A percentile compares a stretch with the other conserved stretches of the same genome.
These are phyloP conservation scores for Gentiana dahurica DNA, from an alignment of 257 asterid genomes.

Conservation along the genomic window DNA sequence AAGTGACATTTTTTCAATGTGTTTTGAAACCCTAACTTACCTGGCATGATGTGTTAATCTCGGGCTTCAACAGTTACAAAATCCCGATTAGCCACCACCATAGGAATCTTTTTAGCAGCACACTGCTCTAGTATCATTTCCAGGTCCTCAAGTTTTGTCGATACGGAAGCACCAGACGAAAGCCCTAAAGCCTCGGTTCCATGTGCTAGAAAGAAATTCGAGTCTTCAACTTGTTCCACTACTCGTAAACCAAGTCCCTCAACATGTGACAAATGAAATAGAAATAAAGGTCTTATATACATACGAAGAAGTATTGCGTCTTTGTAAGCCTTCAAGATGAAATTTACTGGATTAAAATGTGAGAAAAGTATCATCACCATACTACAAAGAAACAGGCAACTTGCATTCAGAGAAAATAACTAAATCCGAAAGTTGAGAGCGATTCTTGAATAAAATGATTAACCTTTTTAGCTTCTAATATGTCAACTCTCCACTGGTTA, in stretches of 20 bases:
- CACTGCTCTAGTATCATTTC: constrained; percentile 62
- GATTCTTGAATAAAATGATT: too few species aligned
- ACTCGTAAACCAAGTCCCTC: constrained; percentile 85
- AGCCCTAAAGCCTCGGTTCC: constrained; percentile 92
- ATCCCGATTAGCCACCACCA: constrained; percentile 98
- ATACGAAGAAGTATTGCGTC: too few species aligned
- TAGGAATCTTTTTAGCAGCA: constrained; percentile 68
- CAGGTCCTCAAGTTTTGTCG: constrained; percentile 60
- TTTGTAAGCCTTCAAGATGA: too few species aligned
- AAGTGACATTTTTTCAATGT: too few species aligned
- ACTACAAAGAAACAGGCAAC: too few species aligned
- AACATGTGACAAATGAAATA: constrained; percentile 5
- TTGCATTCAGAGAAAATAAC: too few species aligned
- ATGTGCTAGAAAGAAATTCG: constrained; percentile 79
- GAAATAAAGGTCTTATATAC: too few species aligned
- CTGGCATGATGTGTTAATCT: constrained; percentile 85
- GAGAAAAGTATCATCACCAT: too few species aligned
- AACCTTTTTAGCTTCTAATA: too few species aligned
- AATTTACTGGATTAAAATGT: too few species aligned
- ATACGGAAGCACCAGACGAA: constrained; percentile 57
- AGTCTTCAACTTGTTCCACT: constrained; percentile 61
- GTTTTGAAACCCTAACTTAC: constrained; percentile 11
- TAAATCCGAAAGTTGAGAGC: too few species aligned
- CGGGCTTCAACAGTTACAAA: constrained; percentile 93
- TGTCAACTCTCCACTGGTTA: too few species aligned